Percentiles rank a stretch among this genome's conserved stretches.
Conservation (phyloP, 1,284 basidiomycete genomes). For the Schizopora paradoxa region DNA sequence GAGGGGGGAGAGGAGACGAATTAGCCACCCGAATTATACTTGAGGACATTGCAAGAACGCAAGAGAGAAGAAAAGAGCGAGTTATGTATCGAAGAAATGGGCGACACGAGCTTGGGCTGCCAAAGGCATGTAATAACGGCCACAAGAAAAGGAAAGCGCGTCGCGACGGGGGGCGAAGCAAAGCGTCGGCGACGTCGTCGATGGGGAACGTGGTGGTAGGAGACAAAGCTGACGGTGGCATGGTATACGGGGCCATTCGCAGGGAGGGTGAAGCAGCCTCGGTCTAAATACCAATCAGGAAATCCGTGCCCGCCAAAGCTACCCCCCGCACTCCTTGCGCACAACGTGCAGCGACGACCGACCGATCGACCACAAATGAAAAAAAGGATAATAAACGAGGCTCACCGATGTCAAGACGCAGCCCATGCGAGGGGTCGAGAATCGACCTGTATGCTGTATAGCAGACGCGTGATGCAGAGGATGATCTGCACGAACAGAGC, state of each 20-base stretch:
- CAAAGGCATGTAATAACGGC: constrained; percentile 7
- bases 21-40: constrained; percentile 15
- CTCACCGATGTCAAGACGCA: no score
- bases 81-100: constrained; percentile 4
- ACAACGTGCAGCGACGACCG: no score
- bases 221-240: constrained; percentile 11
- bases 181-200: neutral
- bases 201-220: constrained; percentile 9
- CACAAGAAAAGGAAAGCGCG: constrained; percentile 2
- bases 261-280: no score
- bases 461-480: constrained; percentile 1
- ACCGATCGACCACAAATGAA: no score
- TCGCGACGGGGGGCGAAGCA: constrained; percentile 4
- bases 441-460: neutral
- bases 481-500: neutral
- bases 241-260: no score
- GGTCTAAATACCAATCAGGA: no score
- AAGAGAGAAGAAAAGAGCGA: constrained; percentile 6
- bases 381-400: no score
- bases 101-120: neutral
- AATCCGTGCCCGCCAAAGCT: no score
- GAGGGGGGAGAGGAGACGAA: constrained; percentile 11
- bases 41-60: constrained; percentile 16
- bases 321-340: no score
- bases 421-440: neutral